A percentile compares a stretch with the other conserved stretches of the same genome.
Evolutionary conservation across 768 basidiomycete genomes (phyloP).

Genomic region (Erythrobasidium yunnanense): DNA sequence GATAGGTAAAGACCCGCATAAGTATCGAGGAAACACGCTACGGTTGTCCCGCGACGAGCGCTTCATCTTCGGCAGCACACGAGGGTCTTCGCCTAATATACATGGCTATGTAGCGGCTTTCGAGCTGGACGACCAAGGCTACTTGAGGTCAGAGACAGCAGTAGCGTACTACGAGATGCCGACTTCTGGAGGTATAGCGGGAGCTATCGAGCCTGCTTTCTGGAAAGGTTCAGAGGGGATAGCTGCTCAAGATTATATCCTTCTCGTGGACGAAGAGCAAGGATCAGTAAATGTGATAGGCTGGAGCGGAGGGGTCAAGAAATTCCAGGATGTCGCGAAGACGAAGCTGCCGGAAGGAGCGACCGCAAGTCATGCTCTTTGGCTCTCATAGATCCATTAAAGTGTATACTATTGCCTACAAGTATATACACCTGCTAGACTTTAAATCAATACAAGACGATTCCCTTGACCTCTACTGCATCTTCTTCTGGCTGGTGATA

Average conservation of each 20-base stretch:
- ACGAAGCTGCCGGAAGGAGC: slow-evolving; percentile 4
- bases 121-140: background rate
- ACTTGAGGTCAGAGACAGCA: background rate
- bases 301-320: slow-evolving; percentile 1
- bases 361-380: slow-evolving; percentile 23
- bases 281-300: slow-evolving; percentile 18
- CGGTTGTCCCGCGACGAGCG: slow-evolving; percentile 19
- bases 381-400: background rate
- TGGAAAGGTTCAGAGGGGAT: slow-evolving; percentile 25
- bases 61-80: slow-evolving; percentile 19
- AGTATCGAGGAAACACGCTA: slow-evolving; percentile 26
- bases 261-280: slow-evolving; percentile 19
- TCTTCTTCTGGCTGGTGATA: slow-evolving; percentile 22
- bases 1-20: slow-evolving; percentile 10
- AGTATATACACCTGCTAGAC: too few species aligned
- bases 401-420: too few species aligned
- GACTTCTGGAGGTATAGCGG: slow-evolving; percentile 18
- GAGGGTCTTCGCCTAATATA: background rate
- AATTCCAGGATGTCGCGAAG: slow-evolving; percentile 15
- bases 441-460: background rate
- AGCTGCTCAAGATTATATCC: slow-evolving; percentile 19
- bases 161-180: slow-evolving; percentile 17
- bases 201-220: slow-evolving; percentile 22
- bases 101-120: slow-evolving; percentile 20
- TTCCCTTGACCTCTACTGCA: slow-evolving; percentile 7